These are phyloP conservation scores for Aspergillus sp. DNA, from an alignment of 2,329 filamentous ascomycete species.

Conservation along the genomic window DNA sequence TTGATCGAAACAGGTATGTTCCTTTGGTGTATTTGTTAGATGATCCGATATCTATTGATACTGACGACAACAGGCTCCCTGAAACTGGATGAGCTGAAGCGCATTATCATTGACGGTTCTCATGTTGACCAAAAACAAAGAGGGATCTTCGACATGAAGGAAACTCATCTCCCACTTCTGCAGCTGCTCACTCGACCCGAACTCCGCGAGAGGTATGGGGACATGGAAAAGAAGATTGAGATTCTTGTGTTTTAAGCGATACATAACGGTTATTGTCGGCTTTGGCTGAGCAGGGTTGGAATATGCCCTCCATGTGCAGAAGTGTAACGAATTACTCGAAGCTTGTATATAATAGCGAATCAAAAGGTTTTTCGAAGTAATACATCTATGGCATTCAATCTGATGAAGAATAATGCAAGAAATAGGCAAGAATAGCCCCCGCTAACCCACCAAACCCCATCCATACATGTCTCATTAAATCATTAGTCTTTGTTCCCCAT, in stretches of 20 bases:
- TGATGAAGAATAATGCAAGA: background rate
- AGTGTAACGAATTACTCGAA: background rate
- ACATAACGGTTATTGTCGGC: constrained; percentile 9
- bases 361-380: background rate
- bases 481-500: background rate
- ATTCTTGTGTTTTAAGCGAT: constrained; percentile 49
- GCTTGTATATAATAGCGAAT: constrained; percentile 3
- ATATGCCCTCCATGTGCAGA: background rate
- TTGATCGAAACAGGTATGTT: constrained; percentile 73
- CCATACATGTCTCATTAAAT: background rate
- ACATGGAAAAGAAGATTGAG: constrained; percentile 54
- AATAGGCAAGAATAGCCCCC: background rate
- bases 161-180: constrained; percentile 78
- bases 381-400: background rate
- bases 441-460: background rate
- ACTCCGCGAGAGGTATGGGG: constrained; percentile 68
- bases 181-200: constrained; percentile 69
- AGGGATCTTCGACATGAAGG: constrained; percentile 92
- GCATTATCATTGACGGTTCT: constrained; percentile 85
- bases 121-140: constrained; percentile 94
- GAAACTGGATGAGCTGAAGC: constrained; percentile 68
- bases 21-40: background rate
- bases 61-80: constrained; percentile 58
- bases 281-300: constrained; percentile 7
- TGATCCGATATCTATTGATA: background rate